Percentiles rank a stretch among this genome's conserved stretches.
phyloP scores from a whole-genome alignment of 768 basidiomycete species.

The Lactarius indigo region DNA sequence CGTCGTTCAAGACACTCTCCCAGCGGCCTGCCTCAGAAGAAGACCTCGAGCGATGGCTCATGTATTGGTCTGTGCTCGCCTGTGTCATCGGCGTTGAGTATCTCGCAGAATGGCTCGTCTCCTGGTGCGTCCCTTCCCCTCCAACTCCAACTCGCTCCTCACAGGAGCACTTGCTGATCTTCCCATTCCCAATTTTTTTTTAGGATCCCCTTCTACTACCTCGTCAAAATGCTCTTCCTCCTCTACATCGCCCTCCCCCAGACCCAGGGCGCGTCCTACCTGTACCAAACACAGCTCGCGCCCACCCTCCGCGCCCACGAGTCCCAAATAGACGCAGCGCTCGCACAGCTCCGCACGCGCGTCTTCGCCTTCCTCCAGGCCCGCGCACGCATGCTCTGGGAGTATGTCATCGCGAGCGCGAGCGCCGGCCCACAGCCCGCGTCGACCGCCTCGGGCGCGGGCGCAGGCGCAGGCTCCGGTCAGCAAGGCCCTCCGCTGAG shows the following conservation, averaged over 20 bases:
- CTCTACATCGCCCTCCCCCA: conserved; percentile 90
- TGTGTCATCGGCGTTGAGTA: conserved; percentile 81
- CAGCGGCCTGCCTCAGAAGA: conserved; percentile 80
- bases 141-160: conserved; percentile 2
- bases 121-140: conserved; percentile 55
- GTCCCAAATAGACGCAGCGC: conserved; percentile 74
- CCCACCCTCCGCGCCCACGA: conserved; percentile 86
- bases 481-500: conserved; percentile 44
- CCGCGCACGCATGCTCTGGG: conserved; percentile 62
- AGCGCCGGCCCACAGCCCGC: conserved; percentile 40
- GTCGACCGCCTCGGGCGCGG: conserved; percentile 21
- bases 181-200: too few relatives aligned
- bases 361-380: conserved; percentile 64
- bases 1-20: conserved; percentile 92
- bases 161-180: too few relatives aligned
- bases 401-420: conserved; percentile 48
- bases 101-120: conserved; percentile 81
- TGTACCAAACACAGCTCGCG: conserved; percentile 75
- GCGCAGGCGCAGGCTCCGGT: conserved; percentile 28
- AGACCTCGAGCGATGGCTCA: conserved; percentile 91
- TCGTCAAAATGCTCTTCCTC: conserved; percentile 77
- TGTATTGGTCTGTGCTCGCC: conserved; percentile 94
- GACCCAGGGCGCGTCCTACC: conserved; percentile 80
- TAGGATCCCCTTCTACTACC: conserved; percentile 89
- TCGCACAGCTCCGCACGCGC: conserved; percentile 59